A percentile compares a stretch with the other conserved stretches of the same genome.
Conservation (phyloP, 192 early-diverging fungal genomes). For the Spinellus fusiger region DNA sequence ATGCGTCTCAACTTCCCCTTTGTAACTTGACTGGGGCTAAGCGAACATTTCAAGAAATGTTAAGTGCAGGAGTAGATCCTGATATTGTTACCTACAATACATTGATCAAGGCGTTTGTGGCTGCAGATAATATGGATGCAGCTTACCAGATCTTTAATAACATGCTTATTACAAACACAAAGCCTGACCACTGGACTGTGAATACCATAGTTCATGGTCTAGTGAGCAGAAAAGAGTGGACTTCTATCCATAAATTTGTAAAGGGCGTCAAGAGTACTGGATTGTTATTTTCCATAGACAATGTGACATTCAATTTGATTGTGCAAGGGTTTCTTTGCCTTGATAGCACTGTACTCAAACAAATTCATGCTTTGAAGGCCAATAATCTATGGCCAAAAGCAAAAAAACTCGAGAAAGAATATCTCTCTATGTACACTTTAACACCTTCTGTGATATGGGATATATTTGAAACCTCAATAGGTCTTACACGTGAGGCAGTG, state of each 20-base stretch:
- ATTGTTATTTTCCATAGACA: neutral
- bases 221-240: constrained; percentile 13
- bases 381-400: neutral
- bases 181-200: constrained; percentile 9
- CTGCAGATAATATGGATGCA: neutral
- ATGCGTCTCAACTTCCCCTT: constrained; percentile 7
- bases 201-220: constrained; percentile 17
- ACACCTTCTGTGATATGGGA: neutral
- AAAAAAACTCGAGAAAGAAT: neutral
- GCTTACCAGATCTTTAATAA: constrained; percentile 12
- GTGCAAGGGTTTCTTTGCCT: constrained; percentile 13
- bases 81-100: constrained; percentile 17
- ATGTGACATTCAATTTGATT: constrained; percentile 15
- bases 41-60: neutral
- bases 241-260: constrained; percentile 5
- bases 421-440: neutral
- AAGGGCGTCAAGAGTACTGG: neutral
- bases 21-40: constrained; percentile 2
- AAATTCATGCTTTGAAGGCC: neutral
- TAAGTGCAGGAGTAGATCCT: neutral
- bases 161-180: constrained; percentile 5
- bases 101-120: constrained; percentile 23
- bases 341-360: neutral
- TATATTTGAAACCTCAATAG: constrained; percentile 12
- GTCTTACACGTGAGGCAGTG: neutral